Evolutionary conservation across 768 basidiomycete genomes (phyloP), one percentile per base, ranked within the genome.

Genomic region (Suillus subalutaceus): DNA sequence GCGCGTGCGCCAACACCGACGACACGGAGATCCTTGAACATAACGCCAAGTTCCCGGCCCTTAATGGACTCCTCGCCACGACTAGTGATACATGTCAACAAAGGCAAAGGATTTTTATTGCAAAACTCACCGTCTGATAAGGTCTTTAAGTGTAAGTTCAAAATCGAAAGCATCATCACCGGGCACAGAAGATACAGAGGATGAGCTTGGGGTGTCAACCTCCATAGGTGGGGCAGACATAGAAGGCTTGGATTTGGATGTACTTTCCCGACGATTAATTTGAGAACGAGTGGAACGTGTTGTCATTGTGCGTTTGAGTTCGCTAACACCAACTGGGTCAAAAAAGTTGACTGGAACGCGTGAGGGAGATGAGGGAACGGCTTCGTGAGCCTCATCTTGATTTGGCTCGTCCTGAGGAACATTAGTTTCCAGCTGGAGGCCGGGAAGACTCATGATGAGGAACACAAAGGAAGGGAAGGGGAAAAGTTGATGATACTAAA

Each of bases 11-110:
- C 89, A 4, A 87, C 70, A 4, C 89, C 90, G 23, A 85, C 79
- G 7, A 91, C 90, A 0, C 79, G 79, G 15, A 92, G 82, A 41
- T 86, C 77, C 62, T 85, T 73, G 66, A 91, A 91, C 52, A 82
- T 68, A 13, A 91, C 88, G 0, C 90, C 90, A 6, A 91, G 84
- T 56, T 86, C 80, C n/a, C 89, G 82, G 0, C 77, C 64, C 67
- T 82, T 81, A 65, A 88, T 83, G 18, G 82, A 80, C 0, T 82
- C 79, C 66, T 85, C 81, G 9, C 81, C 81, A 30, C 75, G 79
- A 65, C 88, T 89, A 16, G 23, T 26, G 63, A 18, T 63, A 57
- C 12, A 38, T 23, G 30, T 60, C 9, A 60, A 23, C 56, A 58
- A 20, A 30, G 41, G 16, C 6, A 13, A 32, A 6, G 0, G 2